Evolutionary conservation across 768 basidiomycete species (phyloP).

Genomic region (Boletellus sp.): DNA sequence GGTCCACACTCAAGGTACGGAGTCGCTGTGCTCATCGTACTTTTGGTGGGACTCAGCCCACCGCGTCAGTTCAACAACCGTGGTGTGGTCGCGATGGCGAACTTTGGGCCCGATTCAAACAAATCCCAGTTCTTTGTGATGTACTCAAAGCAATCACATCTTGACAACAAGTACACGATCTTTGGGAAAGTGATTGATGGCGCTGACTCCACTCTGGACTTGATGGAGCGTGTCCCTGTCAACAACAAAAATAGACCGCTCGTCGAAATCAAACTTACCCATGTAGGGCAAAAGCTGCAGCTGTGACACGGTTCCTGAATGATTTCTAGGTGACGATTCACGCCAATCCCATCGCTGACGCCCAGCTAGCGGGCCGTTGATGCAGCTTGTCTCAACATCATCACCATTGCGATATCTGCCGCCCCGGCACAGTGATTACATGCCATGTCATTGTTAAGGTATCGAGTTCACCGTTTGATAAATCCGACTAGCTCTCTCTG

Average conservation of each 20-base stretch:
- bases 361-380: slow-evolving; percentile 34
- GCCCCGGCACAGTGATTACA: slow-evolving; percentile 8
- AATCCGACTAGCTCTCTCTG: slow-evolving; percentile 89
- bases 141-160: slow-evolving; percentile 88
- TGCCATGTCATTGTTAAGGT: slow-evolving; percentile 8
- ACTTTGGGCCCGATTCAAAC: slow-evolving; percentile 90
- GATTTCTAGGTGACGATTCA: slow-evolving; percentile 73
- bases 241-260: slow-evolving; percentile 87
- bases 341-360: slow-evolving; percentile 92
- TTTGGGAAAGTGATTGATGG: slow-evolving; percentile 99
- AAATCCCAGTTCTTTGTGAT: slow-evolving; percentile 89
- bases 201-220: slow-evolving; percentile 86
- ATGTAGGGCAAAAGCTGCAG: slow-evolving; percentile 46
- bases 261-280: slow-evolving; percentile 75
- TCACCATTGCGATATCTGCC: slow-evolving; percentile 1
- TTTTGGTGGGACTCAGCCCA: background rate
- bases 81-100: slow-evolving; percentile 97
- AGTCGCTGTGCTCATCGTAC: background rate
- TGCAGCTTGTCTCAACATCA: background rate
- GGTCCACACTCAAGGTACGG: slow-evolving; percentile 87
- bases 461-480: slow-evolving; percentile 58
- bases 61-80: slow-evolving; percentile 83
- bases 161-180: slow-evolving; percentile 93
- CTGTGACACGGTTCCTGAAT: slow-evolving; percentile 1
- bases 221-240: slow-evolving; percentile 91